These are phyloP conservation scores for Lomentospora prolificans DNA, from an alignment of 2,329 filamentous ascomycete species.

Conservation along the genomic window DNA sequence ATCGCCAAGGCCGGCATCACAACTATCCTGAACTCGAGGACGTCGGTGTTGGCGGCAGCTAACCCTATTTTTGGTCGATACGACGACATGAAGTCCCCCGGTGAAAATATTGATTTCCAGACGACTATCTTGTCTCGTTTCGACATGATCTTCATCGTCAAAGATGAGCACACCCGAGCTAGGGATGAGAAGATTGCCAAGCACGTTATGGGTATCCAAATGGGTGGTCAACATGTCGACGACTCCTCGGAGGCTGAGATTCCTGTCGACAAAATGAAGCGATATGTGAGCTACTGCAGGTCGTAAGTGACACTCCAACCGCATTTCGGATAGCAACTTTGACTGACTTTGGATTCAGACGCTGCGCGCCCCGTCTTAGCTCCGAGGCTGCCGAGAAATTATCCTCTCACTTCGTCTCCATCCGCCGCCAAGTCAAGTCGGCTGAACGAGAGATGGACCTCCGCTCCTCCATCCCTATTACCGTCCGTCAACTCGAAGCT, in stretches of 20 bases:
- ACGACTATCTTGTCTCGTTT: conserved; percentile 97
- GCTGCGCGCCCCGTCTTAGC: conserved; percentile 84
- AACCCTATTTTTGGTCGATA: conserved; percentile 98
- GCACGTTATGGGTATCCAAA: conserved; percentile 96
- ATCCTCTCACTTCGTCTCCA: conserved; percentile 93
- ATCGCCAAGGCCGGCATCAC: conserved; percentile 98
- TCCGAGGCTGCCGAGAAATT: conserved; percentile 90
- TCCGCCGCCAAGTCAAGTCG: conserved; percentile 86
- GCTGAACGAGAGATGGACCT: conserved; percentile 83
- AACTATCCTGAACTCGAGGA: conserved; percentile 91
- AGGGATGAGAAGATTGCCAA: conserved; percentile 90
- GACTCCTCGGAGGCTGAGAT: conserved; percentile 82
- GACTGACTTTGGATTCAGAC: conserved; percentile 34
- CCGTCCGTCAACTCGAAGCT: conserved; percentile 90
- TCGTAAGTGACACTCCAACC: conserved; percentile 47
- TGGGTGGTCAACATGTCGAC: conserved; percentile 75
- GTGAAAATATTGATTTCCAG: conserved; percentile 98
- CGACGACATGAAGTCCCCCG: conserved; percentile 93
- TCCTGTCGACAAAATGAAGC: conserved; percentile 90
- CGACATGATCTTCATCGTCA: conserved; percentile 99
- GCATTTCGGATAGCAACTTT: background rate
- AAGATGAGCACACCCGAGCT: conserved; percentile 81
- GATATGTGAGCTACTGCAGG: conserved; percentile 95
- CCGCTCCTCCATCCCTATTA: conserved; percentile 92
- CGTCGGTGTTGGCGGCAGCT: conserved; percentile 87